Evolutionary conservation across 805 yeast genomes (phyloP).

Genomic region (Millerago galiae): DNA sequence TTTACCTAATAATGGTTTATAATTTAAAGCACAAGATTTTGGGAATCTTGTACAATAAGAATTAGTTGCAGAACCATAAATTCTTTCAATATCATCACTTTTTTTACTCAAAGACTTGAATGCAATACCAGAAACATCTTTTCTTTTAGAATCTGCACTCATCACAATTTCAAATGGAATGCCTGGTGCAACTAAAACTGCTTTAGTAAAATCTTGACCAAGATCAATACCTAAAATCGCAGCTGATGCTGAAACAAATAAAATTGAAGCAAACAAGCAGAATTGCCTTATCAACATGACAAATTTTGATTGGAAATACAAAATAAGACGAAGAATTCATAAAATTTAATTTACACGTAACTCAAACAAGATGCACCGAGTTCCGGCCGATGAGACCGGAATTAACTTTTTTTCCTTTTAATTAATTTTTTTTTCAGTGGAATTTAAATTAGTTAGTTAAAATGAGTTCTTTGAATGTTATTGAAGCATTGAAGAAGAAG

Average conservation of each 20-base stretch:
- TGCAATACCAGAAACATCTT: slow-evolving; percentile 76
- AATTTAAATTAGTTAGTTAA: neutral
- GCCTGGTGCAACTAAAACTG: slow-evolving; percentile 86
- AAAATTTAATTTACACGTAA: slow-evolving; percentile 1
- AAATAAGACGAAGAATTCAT: neutral
- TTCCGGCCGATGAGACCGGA: neutral
- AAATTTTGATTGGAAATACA: neutral
- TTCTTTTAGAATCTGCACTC: slow-evolving; percentile 87
- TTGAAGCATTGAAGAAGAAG: slow-evolving; percentile 21
- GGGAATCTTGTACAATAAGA: slow-evolving; percentile 73
- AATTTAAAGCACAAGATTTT: slow-evolving; percentile 51
- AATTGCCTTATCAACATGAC: slow-evolving; percentile 4
- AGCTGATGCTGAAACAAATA: slow-evolving; percentile 26
- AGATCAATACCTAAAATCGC: slow-evolving; percentile 85
- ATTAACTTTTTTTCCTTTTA: neutral
- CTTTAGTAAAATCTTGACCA: slow-evolving; percentile 84
- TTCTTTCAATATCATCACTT: slow-evolving; percentile 53
- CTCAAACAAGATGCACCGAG: neutral
- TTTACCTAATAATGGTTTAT: slow-evolving; percentile 70
- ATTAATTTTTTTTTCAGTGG: neutral
- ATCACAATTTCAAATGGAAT: slow-evolving; percentile 81
- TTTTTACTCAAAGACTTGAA: slow-evolving; percentile 38
- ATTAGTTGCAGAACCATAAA: slow-evolving; percentile 72
- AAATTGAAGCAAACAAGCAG: slow-evolving; percentile 6
- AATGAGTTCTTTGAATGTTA: slow-evolving; percentile 20